Percentiles rank a stretch among this genome's conserved stretches.
Evolutionary conservation across 2,329 filamentous ascomycete genomes (phyloP).

Genomic region (Talaromyces rugulosus): DNA sequence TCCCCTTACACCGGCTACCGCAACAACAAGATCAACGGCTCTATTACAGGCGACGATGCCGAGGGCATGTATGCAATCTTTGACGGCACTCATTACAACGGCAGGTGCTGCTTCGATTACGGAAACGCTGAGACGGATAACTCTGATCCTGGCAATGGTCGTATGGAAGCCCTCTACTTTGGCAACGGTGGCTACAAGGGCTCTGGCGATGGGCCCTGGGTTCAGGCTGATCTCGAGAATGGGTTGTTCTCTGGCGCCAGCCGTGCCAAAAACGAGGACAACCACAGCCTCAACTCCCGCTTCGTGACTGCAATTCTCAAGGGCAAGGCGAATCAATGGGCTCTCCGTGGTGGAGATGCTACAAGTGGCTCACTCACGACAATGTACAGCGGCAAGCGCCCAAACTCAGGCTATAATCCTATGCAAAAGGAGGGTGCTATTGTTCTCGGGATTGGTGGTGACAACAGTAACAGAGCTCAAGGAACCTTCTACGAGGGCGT

Average conservation of each 20-base stretch:
- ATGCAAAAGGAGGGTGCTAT: constrained; percentile 11
- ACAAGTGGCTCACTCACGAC: constrained; percentile 1
- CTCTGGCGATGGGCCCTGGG: constrained; percentile 7
- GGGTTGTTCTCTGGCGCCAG: constrained; percentile 4
- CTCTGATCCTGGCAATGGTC: constrained; percentile 5
- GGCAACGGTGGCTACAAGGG: background rate
- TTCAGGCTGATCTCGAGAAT: constrained; percentile 10
- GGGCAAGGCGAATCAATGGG: constrained; percentile 8
- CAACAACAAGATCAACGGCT: constrained; percentile 1
- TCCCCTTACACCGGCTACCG: constrained; percentile 7
- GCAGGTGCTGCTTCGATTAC: constrained; percentile 8
- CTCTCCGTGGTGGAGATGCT: constrained; percentile 9
- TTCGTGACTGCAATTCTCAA: constrained; percentile 11
- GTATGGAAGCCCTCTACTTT: constrained; percentile 12
- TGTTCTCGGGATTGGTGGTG: constrained; percentile 9
- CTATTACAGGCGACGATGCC: constrained; percentile 2
- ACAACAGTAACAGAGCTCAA: constrained; percentile 9
- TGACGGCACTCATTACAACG: constrained; percentile 10
- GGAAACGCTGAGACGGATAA: constrained; percentile 9
- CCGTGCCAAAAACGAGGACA: background rate
- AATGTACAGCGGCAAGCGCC: constrained; percentile 3
- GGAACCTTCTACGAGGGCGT: constrained; percentile 12
- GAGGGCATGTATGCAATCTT: constrained; percentile 11
- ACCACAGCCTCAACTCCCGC: constrained; percentile 1
- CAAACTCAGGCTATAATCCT: constrained; percentile 3